phyloP scores from a whole-genome alignment of 768 basidiomycete genomes.

The Lactarius evosmus region DNA sequence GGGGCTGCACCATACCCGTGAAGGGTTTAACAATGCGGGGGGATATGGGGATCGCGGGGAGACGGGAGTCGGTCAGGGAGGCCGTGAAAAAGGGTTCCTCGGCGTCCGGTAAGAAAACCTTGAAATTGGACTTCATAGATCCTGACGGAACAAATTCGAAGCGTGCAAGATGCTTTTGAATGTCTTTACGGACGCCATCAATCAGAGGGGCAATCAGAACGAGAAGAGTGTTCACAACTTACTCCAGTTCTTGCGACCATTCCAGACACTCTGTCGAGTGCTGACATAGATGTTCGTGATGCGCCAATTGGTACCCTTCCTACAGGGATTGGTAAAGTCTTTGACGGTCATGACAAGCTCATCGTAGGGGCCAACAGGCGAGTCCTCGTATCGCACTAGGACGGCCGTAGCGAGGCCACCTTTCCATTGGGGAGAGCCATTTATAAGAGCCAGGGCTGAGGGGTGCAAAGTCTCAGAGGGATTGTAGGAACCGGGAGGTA shows the following conservation, averaged over 20 bases:
- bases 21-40: slow-evolving; percentile 1
- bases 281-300: slow-evolving; percentile 25
- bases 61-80: slow-evolving; percentile 15
- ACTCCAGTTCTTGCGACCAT: slow-evolving; percentile 26
- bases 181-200: slow-evolving; percentile 1
- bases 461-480: slow-evolving; percentile 22
- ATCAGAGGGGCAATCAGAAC: not conserved
- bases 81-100: slow-evolving; percentile 24
- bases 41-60: slow-evolving; percentile 17
- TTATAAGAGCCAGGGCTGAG: slow-evolving; percentile 15
- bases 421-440: slow-evolving; percentile 15
- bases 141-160: slow-evolving; percentile 13
- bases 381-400: slow-evolving; percentile 16
- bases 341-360: slow-evolving; percentile 11
- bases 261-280: slow-evolving; percentile 10
- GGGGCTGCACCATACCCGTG: slow-evolving; percentile 14
- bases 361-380: slow-evolving; percentile 26
- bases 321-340: slow-evolving; percentile 6
- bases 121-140: not conserved
- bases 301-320: not conserved
- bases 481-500: slow-evolving; percentile 21
- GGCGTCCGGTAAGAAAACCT: slow-evolving; percentile 4
- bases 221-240: not conserved
- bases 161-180: slow-evolving; percentile 21
- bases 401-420: slow-evolving; percentile 6